A percentile compares a stretch with the other conserved stretches of the same genome.
Evolutionary conservation across 2,329 filamentous ascomycete genomes (phyloP).

Genomic region (Chaetomium sp.): DNA sequence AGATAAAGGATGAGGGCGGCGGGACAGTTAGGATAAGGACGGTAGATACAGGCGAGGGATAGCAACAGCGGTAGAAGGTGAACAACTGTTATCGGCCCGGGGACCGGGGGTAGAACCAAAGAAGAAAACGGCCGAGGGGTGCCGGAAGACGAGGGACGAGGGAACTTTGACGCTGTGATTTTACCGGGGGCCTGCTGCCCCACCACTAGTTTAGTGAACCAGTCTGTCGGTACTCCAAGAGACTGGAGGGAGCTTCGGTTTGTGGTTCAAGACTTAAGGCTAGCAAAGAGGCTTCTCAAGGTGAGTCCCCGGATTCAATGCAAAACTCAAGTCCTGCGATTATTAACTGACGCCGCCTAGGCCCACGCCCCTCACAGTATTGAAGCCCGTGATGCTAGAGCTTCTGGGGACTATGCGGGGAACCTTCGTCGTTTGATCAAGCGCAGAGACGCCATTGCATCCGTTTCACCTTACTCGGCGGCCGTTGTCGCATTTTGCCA

Average conservation of each 20-base stretch:
- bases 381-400: constrained; percentile 29
- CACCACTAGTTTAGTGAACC: too few relatives aligned
- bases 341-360: constrained; percentile 21
- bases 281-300: constrained; percentile 52
- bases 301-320: constrained; percentile 33
- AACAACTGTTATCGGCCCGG: too few relatives aligned
- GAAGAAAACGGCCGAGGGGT: too few relatives aligned
- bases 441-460: constrained; percentile 52
- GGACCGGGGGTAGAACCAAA: too few relatives aligned
- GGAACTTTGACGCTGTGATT: too few relatives aligned
- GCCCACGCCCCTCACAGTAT: constrained; percentile 27
- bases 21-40: too few relatives aligned
- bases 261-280: constrained; percentile 46
- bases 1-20: too few relatives aligned
- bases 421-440: constrained; percentile 57
- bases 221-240: too few relatives aligned
- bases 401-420: constrained; percentile 36
- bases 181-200: too few relatives aligned
- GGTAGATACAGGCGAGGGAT: too few relatives aligned
- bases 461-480: constrained; percentile 55
- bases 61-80: too few relatives aligned
- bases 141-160: too few relatives aligned
- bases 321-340: neutral
- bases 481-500: constrained; percentile 54
- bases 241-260: constrained; percentile 45